A percentile compares a stretch with the other conserved stretches of the same genome.
Evolutionary conservation across 495 filamentous ascomycete genomes (phyloP).

Genomic region (Acidomyces sp.): DNA sequence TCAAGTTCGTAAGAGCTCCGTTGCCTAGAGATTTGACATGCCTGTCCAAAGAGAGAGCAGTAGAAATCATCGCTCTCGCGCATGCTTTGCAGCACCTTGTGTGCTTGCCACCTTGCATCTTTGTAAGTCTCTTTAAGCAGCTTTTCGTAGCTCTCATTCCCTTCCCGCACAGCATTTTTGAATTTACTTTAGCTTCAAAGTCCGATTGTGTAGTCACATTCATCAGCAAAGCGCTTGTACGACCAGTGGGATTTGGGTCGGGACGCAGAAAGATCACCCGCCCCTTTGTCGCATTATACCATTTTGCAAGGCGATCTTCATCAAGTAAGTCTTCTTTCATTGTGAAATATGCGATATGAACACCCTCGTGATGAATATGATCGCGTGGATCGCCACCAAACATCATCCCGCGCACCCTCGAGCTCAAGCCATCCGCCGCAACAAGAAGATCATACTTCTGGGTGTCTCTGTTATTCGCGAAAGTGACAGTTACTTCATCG

Average conservation of each 20-base stretch:
- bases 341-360: conserved; percentile 23
- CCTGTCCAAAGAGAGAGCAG: conserved; percentile 11
- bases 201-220: not conserved
- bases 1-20: too few species aligned
- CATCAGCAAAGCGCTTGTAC: conserved; percentile 4
- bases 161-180: conserved; percentile 4
- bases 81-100: conserved; percentile 18
- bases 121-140: conserved; percentile 15
- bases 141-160: conserved; percentile 7
- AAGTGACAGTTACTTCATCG: conserved; percentile 17
- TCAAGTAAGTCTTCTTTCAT: conserved; percentile 13
- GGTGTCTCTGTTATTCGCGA: conserved; percentile 11
- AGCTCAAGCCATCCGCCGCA: conserved; percentile 21
- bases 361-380: conserved; percentile 12
- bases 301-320: conserved; percentile 5
- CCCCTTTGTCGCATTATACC: conserved; percentile 11
- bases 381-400: conserved; percentile 6
- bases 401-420: conserved; percentile 16
- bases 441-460: conserved; percentile 22
- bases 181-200: conserved; percentile 2
- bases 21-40: too few species aligned
- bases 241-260: conserved; percentile 7
- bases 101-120: conserved; percentile 16
- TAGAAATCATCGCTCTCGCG: conserved; percentile 19
- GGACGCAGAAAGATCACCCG: conserved; percentile 11